Evolutionary conservation across 1,139 yeast genomes (phyloP), one percentile per base, ranked within the genome.

Genomic region (Maudiozyma humilis): DNA sequence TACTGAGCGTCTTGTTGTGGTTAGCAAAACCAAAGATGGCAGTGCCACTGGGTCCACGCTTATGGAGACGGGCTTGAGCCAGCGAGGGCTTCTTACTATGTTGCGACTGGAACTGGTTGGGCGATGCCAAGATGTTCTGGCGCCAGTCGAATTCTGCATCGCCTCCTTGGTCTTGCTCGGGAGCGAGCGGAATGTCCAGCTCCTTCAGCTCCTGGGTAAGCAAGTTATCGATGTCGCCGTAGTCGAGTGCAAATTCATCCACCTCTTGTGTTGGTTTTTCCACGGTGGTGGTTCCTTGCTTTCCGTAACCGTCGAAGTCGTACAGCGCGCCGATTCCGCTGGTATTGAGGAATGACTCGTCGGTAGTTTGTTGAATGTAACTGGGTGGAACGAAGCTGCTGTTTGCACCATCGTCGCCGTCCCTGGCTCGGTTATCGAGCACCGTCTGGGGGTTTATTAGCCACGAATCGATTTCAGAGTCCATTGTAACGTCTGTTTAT

Each of bases 11-110:
- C 43, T 75, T 68, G 49, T 70, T 74, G 56, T 78, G 83, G 42
- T 72, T 75, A 2, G 69, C 63, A 51, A 73, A 78, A 0, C 84
- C 84, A 57, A 78, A 78, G 32, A 78, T 78, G 6, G 82, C 82
- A 1, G 84, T 78, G 7, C 83, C 84, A 62, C 81, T 75, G 20
- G 63, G 59, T 10, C 63, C 63, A 41, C 67, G 62, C 46, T 59
- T 59, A 50, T 66, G 70, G 27, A n/a, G n/a, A n/a, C n/a, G n/a
- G n/a, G n/a, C n/a, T n/a, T n/a, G n/a, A n/a, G 35, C 18, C 19
- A 15, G 41, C 14, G 36, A 37, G 1, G 25, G 41, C 41, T 39
- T 44, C 23, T 30, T 39, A 16, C 40, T 35, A 16, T 43, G 42
- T 31, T 38, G 17, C 23, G 29, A 18, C 20, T 38, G 25, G 27